Base-by-base conservation (phyloP, 371 early-diverging fungal species). In the Smittium culicis region DNA sequence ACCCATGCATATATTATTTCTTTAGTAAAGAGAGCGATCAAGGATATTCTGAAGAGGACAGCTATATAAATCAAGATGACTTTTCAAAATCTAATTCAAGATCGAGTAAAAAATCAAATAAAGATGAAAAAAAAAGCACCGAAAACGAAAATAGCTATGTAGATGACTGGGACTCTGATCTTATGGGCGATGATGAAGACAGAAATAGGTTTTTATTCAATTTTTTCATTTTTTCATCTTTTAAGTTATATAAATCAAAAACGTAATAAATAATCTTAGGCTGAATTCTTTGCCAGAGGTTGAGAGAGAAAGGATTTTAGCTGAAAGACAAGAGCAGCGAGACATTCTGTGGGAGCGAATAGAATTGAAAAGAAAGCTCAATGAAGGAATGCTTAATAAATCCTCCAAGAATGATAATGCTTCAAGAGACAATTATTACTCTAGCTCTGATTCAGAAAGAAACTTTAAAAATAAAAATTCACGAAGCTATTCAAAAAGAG, bases 141-240 rank as follows among this genome's bases (percentile, higher is more conserved):
- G 14, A n/a, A 20, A 82, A 80, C 31, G 86, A 85, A 55, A 82
- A 86, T 32, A 82, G 79, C 45, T 81, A 79, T 5, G 71, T 85
- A 25, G 88, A 89, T 66, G 84, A 85, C 69, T 89, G 88, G 77
- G 89, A 86, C 8, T 82, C 84, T 3, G 88, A 89, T 67, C 73
- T 84, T 62, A 88, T 86, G 78, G 86, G 85, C 63, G 87, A 88
- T 68, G 85, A 86, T 63, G 83, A 86, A 58, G 90, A 90, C 77
- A 79, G 89, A 29, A 75, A 34, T 11, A 32, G 65, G 33, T 62
- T 28, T 28, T 11, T 28, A 35, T 57, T 57, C 27, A 20, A 57
- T 16, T 16, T 5, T 5, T 20, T 57, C 25, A 27, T n/a, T 57
- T 20, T 20, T 27, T 5, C 8, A n/a, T 20, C 8, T 57, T 57